Evolutionary conservation across 2,329 filamentous ascomycete genomes (phyloP).

Genomic region (Pseudocercospora ulei): DNA sequence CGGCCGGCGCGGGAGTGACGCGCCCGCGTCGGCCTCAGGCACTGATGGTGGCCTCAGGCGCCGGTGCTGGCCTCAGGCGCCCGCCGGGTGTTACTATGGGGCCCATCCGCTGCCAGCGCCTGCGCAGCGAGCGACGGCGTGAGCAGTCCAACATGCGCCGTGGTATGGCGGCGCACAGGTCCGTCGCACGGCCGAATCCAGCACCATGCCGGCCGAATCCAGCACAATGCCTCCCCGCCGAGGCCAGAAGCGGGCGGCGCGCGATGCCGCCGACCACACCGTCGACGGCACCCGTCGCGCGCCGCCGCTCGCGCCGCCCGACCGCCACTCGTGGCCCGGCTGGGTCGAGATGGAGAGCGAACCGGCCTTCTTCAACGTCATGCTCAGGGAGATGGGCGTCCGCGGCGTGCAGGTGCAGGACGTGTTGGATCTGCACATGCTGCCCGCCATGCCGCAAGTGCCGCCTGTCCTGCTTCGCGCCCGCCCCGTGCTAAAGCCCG

Average conservation of each 20-base stretch:
- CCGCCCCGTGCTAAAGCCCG: conserved; percentile 26
- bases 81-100: too few relatives aligned
- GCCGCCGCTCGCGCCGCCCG: conserved; percentile 34
- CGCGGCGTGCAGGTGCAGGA: conserved; percentile 64
- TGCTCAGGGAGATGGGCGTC: conserved; percentile 70
- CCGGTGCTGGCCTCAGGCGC: too few relatives aligned
- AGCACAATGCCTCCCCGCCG: conserved; percentile 24
- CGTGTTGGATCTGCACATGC: conserved; percentile 59
- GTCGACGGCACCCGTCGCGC: conserved; percentile 37
- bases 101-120: too few relatives aligned
- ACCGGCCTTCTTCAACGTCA: conserved; percentile 75
- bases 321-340: conserved; percentile 55
- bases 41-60: too few relatives aligned
- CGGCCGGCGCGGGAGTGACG: too few relatives aligned
- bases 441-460: conserved; percentile 39
- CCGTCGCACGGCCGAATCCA: too few relatives aligned
- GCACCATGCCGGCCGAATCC: not conserved
- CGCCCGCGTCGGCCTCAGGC: too few relatives aligned
- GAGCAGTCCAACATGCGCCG: too few relatives aligned
- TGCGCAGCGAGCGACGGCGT: too few relatives aligned
- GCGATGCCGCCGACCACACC: conserved; percentile 31
- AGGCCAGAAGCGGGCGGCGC: conserved; percentile 23
- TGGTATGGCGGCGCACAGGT: too few relatives aligned
- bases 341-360: conserved; percentile 86
- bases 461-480: not conserved